Conservation (phyloP, 495 filamentous ascomycete species). For the Penicillium maclennaniae region DNA sequence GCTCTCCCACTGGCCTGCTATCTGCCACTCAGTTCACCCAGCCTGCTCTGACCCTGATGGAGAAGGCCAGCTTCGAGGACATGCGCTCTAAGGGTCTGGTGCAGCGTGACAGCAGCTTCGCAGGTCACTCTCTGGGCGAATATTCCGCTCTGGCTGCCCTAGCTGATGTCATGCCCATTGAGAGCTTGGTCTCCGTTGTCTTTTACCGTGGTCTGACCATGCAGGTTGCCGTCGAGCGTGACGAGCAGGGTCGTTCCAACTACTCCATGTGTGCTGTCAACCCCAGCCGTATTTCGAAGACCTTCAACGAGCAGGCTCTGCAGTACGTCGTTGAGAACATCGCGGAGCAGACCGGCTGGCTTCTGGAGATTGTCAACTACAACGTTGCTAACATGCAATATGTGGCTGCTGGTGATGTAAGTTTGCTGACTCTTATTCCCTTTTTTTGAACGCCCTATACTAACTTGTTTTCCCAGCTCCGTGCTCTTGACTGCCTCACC, state of each 20-base stretch:
- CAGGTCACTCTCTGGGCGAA: slow-evolving; percentile 95
- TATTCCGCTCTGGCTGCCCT: slow-evolving; percentile 96
- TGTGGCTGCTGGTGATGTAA: slow-evolving; percentile 86
- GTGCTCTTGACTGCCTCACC: slow-evolving; percentile 90
- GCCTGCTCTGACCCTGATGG: slow-evolving; percentile 95
- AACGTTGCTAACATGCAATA: slow-evolving; percentile 99
- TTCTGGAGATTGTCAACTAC: slow-evolving; percentile 98
- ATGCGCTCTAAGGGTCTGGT: slow-evolving; percentile 97
- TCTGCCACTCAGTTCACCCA: slow-evolving; percentile 99
- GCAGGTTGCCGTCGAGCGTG: slow-evolving; percentile 98
- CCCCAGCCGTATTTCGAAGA: slow-evolving; percentile 93
- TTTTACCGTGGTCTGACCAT: slow-evolving; percentile 99
- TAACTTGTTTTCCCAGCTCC: slow-evolving; percentile 50
- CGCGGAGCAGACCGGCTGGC: slow-evolving; percentile 85
- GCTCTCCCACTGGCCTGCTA: slow-evolving; percentile 88
- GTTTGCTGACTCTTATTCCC: slow-evolving; percentile 7
- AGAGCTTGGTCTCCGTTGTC: slow-evolving; percentile 94
- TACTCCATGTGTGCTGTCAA: slow-evolving; percentile 99
- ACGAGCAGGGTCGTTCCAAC: slow-evolving; percentile 86
- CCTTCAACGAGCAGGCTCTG: slow-evolving; percentile 93
- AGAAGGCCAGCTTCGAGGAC: slow-evolving; percentile 99
- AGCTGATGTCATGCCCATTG: slow-evolving; percentile 98
- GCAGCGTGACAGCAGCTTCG: slow-evolving; percentile 92
- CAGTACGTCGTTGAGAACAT: slow-evolving; percentile 95
- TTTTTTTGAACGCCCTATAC: slow-evolving; percentile 6